Conservation (phyloP, 768 basidiomycete species). For the Leccinum pellstonianum region DNA sequence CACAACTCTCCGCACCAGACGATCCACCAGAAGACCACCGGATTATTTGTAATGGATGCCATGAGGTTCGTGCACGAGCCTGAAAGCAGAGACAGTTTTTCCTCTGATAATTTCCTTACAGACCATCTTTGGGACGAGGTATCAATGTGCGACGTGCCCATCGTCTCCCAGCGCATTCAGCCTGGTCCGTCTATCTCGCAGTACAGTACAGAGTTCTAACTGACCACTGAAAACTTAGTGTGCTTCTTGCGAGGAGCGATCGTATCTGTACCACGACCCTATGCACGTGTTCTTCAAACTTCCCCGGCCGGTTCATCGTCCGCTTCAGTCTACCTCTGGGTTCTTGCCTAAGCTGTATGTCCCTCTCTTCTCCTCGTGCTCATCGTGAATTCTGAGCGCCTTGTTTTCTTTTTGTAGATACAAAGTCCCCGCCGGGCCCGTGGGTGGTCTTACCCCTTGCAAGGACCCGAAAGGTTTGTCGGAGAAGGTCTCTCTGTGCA, state of each 20-base stretch:
- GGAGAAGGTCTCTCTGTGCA: not conserved
- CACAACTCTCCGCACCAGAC: conserved; percentile 32
- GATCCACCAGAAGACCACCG: conserved; percentile 50
- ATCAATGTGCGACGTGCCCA: conserved; percentile 89
- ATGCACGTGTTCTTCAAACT: conserved; percentile 89
- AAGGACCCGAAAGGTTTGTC: conserved; percentile 56
- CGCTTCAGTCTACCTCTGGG: conserved; percentile 51
- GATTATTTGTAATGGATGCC: conserved; percentile 60
- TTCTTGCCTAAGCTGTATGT: conserved; percentile 69
- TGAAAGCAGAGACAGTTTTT: not conserved
- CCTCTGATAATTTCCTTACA: conserved; percentile 26
- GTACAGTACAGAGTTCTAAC: not conserved
- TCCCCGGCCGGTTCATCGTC: conserved; percentile 69
- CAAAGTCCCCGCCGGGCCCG: conserved; percentile 57
- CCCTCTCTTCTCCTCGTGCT: not conserved
- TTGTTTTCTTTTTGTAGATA: conserved; percentile 47
- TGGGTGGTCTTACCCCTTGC: conserved; percentile 36
- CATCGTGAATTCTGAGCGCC: conserved; percentile 8
- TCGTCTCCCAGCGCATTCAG: conserved; percentile 70
- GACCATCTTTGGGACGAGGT: conserved; percentile 76
- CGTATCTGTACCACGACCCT: conserved; percentile 79
- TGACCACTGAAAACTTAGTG: conserved; percentile 50
- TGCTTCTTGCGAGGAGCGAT: conserved; percentile 70
- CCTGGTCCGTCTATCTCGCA: conserved; percentile 47
- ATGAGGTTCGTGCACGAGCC: conserved; percentile 42